These are phyloP conservation scores for Spathaspora girioi DNA, from an alignment of 805 yeast species.

Conservation along the genomic window DNA sequence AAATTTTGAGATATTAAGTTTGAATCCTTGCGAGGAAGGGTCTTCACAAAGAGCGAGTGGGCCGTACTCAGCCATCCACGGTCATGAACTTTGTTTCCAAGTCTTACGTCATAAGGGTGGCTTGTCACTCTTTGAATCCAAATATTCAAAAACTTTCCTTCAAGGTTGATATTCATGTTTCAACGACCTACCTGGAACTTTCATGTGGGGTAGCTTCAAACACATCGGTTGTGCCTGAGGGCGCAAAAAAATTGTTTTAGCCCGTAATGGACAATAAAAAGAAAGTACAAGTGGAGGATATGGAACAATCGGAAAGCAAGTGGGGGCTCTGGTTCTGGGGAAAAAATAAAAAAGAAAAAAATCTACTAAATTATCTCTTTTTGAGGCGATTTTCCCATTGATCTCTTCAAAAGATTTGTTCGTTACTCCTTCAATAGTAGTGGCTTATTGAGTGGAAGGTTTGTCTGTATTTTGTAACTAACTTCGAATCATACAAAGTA, in stretches of 20 bases:
- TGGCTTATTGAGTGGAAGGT: neutral
- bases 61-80: neutral
- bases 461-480: too few species aligned
- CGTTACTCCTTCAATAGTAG: neutral
- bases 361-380: neutral
- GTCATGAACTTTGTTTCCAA: neutral
- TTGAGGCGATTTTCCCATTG: neutral
- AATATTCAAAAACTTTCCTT: neutral
- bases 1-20: neutral
- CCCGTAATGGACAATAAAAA: neutral
- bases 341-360: too few species aligned
- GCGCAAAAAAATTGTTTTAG: neutral
- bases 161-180: too few species aligned
- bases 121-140: neutral
- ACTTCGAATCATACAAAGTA: too few species aligned
- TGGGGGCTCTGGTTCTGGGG: neutral
- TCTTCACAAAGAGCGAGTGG: neutral
- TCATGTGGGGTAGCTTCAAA: neutral
- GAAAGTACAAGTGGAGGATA: neutral
- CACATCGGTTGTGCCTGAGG: neutral
- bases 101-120: neutral
- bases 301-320: neutral
- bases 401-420: too few species aligned
- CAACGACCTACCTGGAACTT: neutral
- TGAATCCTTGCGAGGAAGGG: neutral